phyloP scores from a whole-genome alignment of 2,329 filamentous ascomycete species.

The Xylariaceae sp. region DNA sequence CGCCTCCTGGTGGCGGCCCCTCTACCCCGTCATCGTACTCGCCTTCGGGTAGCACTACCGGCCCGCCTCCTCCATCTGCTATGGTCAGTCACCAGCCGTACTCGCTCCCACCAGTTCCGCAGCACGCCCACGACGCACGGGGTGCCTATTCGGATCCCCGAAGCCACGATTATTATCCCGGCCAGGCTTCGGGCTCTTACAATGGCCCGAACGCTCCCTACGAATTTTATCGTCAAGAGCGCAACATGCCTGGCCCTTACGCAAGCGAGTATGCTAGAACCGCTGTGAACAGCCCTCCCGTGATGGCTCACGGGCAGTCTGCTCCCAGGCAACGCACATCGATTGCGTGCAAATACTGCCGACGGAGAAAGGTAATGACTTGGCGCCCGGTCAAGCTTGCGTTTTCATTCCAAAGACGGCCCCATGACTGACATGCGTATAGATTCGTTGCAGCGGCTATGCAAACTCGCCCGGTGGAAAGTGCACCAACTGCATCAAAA shows the following conservation, averaged over 20 bases:
- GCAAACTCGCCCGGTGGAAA: constrained; percentile 54
- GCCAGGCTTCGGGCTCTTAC: constrained; percentile 19
- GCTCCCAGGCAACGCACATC: constrained; percentile 55
- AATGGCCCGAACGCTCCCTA: constrained; percentile 22
- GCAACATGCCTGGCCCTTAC: constrained; percentile 28
- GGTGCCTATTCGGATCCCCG: constrained; percentile 38
- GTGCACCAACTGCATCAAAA: constrained; percentile 56
- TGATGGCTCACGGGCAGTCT: constrained; percentile 41
- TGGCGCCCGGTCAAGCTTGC: constrained; percentile 1
- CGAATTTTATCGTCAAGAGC: constrained; percentile 34
- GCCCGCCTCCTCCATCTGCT: constrained; percentile 23
- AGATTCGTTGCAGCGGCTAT: constrained; percentile 59
- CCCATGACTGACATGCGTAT: constrained; percentile 23
- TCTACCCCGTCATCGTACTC: constrained; percentile 25
- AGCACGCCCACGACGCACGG: constrained; percentile 31
- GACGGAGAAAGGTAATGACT: constrained; percentile 52
- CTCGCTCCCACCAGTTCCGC: constrained; percentile 31
- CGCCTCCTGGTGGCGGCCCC: constrained; percentile 28
- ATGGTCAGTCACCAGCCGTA: constrained; percentile 18
- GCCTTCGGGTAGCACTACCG: constrained; percentile 20
- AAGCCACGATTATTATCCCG: constrained; percentile 25
- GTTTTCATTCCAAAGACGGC: neutral
- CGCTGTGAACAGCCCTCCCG: constrained; percentile 34
- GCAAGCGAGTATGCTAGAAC: constrained; percentile 30
- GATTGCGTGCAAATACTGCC: constrained; percentile 56